These are phyloP conservation scores for Penicillium sp. DNA, from an alignment of 2,329 filamentous ascomycete species.

Conservation along the genomic window DNA sequence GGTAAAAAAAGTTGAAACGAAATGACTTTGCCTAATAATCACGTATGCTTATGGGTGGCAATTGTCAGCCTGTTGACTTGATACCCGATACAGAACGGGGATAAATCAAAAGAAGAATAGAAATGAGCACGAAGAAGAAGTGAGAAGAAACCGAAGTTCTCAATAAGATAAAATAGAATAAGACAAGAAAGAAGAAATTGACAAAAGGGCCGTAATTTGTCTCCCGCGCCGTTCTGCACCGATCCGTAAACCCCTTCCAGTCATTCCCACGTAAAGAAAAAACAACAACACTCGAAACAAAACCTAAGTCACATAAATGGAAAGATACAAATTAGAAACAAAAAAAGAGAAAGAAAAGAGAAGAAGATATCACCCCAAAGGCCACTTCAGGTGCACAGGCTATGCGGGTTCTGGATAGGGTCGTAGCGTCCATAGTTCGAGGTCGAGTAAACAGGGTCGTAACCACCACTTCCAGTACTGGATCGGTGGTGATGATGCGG, in stretches of 20 bases:
- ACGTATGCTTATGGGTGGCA: too few relatives aligned
- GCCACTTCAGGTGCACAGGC: conserved; percentile 33
- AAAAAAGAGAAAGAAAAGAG: neutral
- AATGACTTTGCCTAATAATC: neutral
- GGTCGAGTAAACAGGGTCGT: conserved; percentile 32
- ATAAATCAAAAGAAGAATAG: neutral
- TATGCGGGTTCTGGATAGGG: conserved; percentile 33
- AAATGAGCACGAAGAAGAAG: neutral
- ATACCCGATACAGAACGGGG: neutral
- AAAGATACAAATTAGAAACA: neutral
- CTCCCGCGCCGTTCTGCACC: conserved; percentile 41
- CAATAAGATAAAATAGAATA: conserved; percentile 3
- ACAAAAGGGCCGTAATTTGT: conserved; percentile 23
- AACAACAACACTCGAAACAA: conserved; percentile 3
- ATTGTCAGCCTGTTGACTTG: too few relatives aligned
- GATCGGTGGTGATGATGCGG: conserved; percentile 26
- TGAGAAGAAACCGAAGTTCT: conserved; percentile 1
- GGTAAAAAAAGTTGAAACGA: neutral
- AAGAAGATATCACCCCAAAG: neutral
- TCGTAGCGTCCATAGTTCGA: conserved; percentile 37
- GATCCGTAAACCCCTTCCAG: conserved; percentile 27
- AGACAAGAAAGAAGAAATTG: conserved; percentile 13
- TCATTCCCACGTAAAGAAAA: conserved; percentile 14
- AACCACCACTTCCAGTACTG: conserved; percentile 26
- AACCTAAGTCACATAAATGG: conserved; percentile 1